These are phyloP conservation scores for Alternaria atra DNA, from an alignment of 2,329 filamentous ascomycete genomes.

Conservation along the genomic window DNA sequence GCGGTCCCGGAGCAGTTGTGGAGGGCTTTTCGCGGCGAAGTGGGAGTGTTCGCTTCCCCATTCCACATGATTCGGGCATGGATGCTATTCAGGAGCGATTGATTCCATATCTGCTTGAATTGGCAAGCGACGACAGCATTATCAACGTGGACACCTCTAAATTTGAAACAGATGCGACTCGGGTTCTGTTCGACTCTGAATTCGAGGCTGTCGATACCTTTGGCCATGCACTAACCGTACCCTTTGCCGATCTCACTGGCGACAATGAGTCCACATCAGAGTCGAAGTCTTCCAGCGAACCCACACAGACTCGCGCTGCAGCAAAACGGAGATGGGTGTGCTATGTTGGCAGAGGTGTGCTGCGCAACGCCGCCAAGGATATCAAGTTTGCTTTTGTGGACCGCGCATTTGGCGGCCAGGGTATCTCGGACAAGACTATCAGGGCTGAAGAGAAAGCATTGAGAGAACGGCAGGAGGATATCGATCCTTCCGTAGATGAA, in stretches of 20 bases:
- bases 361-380: slow-evolving; percentile 65
- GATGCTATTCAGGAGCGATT: slow-evolving; percentile 65
- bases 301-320: slow-evolving; percentile 55
- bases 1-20: slow-evolving; percentile 63
- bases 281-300: slow-evolving; percentile 24
- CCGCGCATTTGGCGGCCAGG: slow-evolving; percentile 69
- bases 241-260: slow-evolving; percentile 61
- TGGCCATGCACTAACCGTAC: slow-evolving; percentile 61
- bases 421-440: slow-evolving; percentile 52
- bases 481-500: slow-evolving; percentile 58
- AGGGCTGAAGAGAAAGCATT: slow-evolving; percentile 54
- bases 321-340: slow-evolving; percentile 66
- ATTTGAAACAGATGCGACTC: slow-evolving; percentile 65
- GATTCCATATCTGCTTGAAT: slow-evolving; percentile 66
- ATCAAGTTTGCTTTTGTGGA: slow-evolving; percentile 67
- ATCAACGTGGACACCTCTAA: slow-evolving; percentile 66
- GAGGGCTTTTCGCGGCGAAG: slow-evolving; percentile 64
- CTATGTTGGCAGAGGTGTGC: slow-evolving; percentile 66
- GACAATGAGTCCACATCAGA: slow-evolving; percentile 44
- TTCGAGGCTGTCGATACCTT: slow-evolving; percentile 66
- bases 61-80: slow-evolving; percentile 60
- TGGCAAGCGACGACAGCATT: slow-evolving; percentile 62
- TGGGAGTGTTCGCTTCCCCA: slow-evolving; percentile 60
- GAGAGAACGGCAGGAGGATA: slow-evolving; percentile 55
- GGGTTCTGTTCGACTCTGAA: slow-evolving; percentile 63